Conservation (phyloP, 164 flowering plant genomes). For the Aristolochia fimbriata region DNA sequence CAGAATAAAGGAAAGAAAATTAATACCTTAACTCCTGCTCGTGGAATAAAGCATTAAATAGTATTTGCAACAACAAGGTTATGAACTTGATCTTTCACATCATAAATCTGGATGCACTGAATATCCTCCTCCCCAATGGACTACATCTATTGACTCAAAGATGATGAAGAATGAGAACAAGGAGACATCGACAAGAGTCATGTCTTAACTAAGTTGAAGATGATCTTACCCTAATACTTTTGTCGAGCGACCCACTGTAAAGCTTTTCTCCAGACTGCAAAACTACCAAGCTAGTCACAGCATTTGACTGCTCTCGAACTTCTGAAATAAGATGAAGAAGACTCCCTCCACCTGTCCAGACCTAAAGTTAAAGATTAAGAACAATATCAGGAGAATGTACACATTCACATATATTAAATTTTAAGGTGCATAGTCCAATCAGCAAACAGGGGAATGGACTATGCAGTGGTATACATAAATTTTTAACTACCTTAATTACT, state of each 20-base stretch:
- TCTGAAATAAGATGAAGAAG: slow-evolving; percentile 54
- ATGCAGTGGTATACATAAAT: too few species aligned
- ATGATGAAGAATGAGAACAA: not conserved
- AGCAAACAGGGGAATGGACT: not conserved
- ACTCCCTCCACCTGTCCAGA: slow-evolving; percentile 53
- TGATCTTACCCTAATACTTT: slow-evolving; percentile 43
- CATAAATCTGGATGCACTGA: slow-evolving; percentile 49
- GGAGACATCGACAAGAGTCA: not conserved
- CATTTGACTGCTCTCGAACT: slow-evolving; percentile 57
- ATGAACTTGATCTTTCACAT: slow-evolving; percentile 68
- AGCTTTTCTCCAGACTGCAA: slow-evolving; percentile 44
- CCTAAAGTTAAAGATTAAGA: slow-evolving; percentile 22
- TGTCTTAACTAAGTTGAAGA: not conserved
- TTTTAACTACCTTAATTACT: slow-evolving; percentile 48
- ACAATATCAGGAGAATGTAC: not conserved
- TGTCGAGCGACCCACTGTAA: slow-evolving; percentile 74
- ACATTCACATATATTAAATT: not conserved
- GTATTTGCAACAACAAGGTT: slow-evolving; percentile 48
- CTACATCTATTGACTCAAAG: slow-evolving; percentile 49
- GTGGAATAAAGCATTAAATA: slow-evolving; percentile 64
- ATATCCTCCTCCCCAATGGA: slow-evolving; percentile 38
- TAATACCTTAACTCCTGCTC: slow-evolving; percentile 72
- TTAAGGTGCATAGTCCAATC: not conserved
- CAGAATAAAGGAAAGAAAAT: not conserved
- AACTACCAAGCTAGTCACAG: slow-evolving; percentile 55